Evolutionary conservation across 2,329 filamentous ascomycete genomes (phyloP).

Genomic region (Calonectria ilicicola): DNA sequence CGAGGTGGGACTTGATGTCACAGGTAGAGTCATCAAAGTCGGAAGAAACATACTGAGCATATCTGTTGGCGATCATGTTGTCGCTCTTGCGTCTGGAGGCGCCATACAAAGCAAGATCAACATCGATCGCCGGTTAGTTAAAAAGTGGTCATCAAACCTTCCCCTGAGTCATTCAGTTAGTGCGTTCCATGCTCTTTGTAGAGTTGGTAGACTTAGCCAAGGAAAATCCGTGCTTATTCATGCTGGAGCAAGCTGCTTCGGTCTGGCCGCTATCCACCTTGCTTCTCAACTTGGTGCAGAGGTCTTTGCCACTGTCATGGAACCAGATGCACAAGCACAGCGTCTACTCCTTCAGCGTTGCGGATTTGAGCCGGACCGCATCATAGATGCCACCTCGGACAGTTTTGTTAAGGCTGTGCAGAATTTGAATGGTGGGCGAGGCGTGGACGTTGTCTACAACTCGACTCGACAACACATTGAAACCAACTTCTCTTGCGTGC

Average conservation of each 20-base stretch:
- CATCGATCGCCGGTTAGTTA: slow-evolving; percentile 52
- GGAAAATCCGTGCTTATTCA: slow-evolving; percentile 56
- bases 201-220: slow-evolving; percentile 43
- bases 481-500: slow-evolving; percentile 49
- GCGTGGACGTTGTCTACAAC: slow-evolving; percentile 60
- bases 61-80: slow-evolving; percentile 54
- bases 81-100: slow-evolving; percentile 50
- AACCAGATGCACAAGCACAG: slow-evolving; percentile 47
- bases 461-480: slow-evolving; percentile 52
- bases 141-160: slow-evolving; percentile 40
- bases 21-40: slow-evolving; percentile 50
- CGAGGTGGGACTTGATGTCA: slow-evolving; percentile 55
- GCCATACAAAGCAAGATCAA: slow-evolving; percentile 50
- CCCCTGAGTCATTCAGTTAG: slow-evolving; percentile 54
- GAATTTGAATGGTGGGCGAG: slow-evolving; percentile 45
- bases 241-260: slow-evolving; percentile 56
- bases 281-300: slow-evolving; percentile 51
- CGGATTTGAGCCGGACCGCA: slow-evolving; percentile 49
- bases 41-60: slow-evolving; percentile 50
- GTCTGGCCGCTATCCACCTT: slow-evolving; percentile 57
- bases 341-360: slow-evolving; percentile 48
- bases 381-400: slow-evolving; percentile 53
- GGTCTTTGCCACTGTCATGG: slow-evolving; percentile 57
- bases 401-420: slow-evolving; percentile 49
- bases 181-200: slow-evolving; percentile 56